Evolutionary conservation across 2,329 filamentous ascomycete genomes (phyloP), one percentile per base, ranked within the genome.

Genomic region (Alternaria atra): DNA sequence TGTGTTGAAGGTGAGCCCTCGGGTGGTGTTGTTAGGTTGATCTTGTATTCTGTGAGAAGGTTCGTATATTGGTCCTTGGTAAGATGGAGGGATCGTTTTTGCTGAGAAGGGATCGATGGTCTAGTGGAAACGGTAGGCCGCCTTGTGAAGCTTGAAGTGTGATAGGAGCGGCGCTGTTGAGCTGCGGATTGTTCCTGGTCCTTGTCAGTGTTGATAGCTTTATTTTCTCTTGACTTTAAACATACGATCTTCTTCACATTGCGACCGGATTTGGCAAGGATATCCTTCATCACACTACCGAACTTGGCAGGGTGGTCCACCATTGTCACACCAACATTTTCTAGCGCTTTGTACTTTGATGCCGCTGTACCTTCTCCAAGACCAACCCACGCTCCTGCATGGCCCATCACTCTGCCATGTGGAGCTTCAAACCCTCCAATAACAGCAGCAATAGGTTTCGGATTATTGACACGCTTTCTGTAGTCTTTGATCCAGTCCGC

Each of bases 251-350:
- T 79, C 57, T 72, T 69, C 32, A 82, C 75, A 55, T 78, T 73
- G 58, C 80, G 66, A 64, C 79, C 80, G 48, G 77, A 77, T 37
- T 80, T 78, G 15, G 76, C 78, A 4, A 93, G 79, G 13, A 91
- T 80, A 3, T 80, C 79, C 74, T 88, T 90, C 83, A 94, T 87
- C 0, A 87, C 86, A 20, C 84, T 64, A 9, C 91, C 91, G 63
- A 94, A 91, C 63, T 91, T 89, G 50, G 91, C 89, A 0, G 91
- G 91, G 71, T 94, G 91, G 61, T 91, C 87, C 3, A 93, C 88
- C 77, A 94, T 87, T 0, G 85, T 86, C 0, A 86, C 90, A 2
- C 90, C 90, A 12, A 85, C 90, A 56, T 84, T 81, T 73, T 88
- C 80, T n/a, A 94, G 82, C 2, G 87, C 85, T 42, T 83, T 84